Percentiles rank a stretch among this genome's conserved stretches.
Evolutionary conservation across 306 rosid species (phyloP).

Genomic region (Cyclanthera cordifolia): DNA sequence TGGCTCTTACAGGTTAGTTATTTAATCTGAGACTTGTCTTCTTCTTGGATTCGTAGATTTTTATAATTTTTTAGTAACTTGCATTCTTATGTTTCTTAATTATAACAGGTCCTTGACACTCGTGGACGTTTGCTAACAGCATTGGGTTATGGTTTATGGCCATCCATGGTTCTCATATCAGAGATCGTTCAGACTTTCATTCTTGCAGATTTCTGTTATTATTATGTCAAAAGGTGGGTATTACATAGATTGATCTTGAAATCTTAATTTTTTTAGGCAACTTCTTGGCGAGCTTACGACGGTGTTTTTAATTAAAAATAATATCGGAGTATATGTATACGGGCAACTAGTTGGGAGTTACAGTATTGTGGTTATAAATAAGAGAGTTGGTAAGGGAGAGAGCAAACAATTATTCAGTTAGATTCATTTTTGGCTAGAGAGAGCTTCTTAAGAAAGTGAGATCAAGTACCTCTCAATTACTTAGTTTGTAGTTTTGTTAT

Average conservation of each 20-base stretch:
- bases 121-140: conserved; percentile 51
- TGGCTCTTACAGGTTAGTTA: conserved; percentile 67
- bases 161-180: conserved; percentile 54
- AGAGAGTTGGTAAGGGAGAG: too few relatives aligned
- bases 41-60: background rate
- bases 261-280: background rate
- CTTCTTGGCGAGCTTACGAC: background rate
- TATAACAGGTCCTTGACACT: conserved; percentile 45
- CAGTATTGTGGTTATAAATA: too few relatives aligned
- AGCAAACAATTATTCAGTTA: too few relatives aligned
- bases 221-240: conserved; percentile 56
- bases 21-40: background rate
- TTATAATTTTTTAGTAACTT: background rate
- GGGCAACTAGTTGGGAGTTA: too few relatives aligned
- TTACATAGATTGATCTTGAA: background rate
- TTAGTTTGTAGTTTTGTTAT: too few relatives aligned
- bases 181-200: conserved; percentile 67
- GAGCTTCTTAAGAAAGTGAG: too few relatives aligned
- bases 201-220: conserved; percentile 77
- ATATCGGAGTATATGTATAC: too few relatives aligned
- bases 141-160: conserved; percentile 76
- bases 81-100: conserved; percentile 5
- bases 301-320: too few relatives aligned
- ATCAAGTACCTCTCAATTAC: too few relatives aligned
- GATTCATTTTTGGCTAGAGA: too few relatives aligned